Conservation (phyloP, 1,139 yeast genomes). For the Kluyveromyces marxianus region DNA sequence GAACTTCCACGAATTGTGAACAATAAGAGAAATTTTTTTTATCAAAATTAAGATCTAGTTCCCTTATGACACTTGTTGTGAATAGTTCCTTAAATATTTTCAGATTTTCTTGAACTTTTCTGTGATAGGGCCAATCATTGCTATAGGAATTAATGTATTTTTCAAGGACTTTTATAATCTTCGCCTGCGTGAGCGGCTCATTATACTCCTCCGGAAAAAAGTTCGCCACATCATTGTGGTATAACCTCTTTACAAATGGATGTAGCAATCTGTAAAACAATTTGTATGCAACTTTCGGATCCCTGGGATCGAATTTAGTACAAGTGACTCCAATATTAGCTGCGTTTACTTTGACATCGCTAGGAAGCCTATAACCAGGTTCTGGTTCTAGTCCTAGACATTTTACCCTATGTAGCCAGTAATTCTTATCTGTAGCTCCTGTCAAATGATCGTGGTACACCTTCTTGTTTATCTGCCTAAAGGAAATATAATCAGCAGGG, state of each 20-base stretch:
- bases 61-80: constrained; percentile 64
- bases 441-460: constrained; percentile 34
- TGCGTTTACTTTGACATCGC: constrained; percentile 11
- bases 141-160: constrained; percentile 18
- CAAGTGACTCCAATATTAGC: constrained; percentile 23
- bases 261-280: constrained; percentile 16
- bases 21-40: constrained; percentile 39
- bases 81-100: constrained; percentile 46
- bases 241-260: constrained; percentile 19
- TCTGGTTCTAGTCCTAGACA: constrained; percentile 45
- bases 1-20: constrained; percentile 33
- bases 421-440: constrained; percentile 28
- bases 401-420: constrained; percentile 49
- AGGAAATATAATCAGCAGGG: constrained; percentile 30
- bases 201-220: constrained; percentile 22
- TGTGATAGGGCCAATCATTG: constrained; percentile 15
- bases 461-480: constrained; percentile 21
- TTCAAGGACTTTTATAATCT: constrained; percentile 18
- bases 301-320: constrained; percentile 10
- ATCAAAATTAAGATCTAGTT: constrained; percentile 57
- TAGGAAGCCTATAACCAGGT: constrained; percentile 33
- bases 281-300: constrained; percentile 14
- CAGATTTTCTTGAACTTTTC: constrained; percentile 17
- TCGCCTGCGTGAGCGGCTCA: constrained; percentile 26
- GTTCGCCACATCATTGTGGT: constrained; percentile 17